Base-by-base conservation (phyloP, 2,329 filamentous ascomycete genomes). In the Alternaria arbusti region DNA sequence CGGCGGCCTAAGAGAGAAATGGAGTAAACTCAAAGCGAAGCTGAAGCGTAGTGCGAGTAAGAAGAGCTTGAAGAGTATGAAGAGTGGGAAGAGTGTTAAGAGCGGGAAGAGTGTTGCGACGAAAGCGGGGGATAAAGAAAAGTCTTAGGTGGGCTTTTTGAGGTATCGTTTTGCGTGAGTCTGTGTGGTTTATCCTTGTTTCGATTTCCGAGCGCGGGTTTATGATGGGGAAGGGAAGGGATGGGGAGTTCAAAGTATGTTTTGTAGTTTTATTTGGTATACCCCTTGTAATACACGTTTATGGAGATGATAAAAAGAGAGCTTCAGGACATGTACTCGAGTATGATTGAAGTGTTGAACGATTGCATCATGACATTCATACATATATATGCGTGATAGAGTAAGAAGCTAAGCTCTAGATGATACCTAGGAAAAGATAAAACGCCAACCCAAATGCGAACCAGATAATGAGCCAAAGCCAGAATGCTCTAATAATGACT, bases 11-110 rank as follows among this genome's bases (percentile, higher is more conserved):
- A 68, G 72, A n/a, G 72, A 74, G 43, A 79, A 75, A 51, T 79
- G 77, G 77, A 75, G 70, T 63, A 76, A 70, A 54, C 72, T 80
- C 61, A 80, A 80, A 61, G 75, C 74, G 0, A 79, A 75, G 56
- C 58, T 79, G 30, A 75, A 73, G 62, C 67, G 77, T 26, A 74
- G 70, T 22, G 73, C 75, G 13, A 76, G 72, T 76, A 74, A 73
- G 65, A 76, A 77, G 69, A 79, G 77, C 52, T 44, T 78, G 65
- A 74, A 70, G 63, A 77, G 74, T 50, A 65, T 70, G 6, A 78
- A 73, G 67, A 78, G 74, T 52, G 60, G 66, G 12, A 74, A 71
- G 63, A 78, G 75, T 77, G 66, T 56, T 17, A 76, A 73, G 67
- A 77, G 75, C 17, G 62, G 51, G n/a, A 67, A 67, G 52, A 64